Base-by-base conservation (phyloP, 176 grass and related monocot genomes). In the Triticum timopheevii region DNA sequence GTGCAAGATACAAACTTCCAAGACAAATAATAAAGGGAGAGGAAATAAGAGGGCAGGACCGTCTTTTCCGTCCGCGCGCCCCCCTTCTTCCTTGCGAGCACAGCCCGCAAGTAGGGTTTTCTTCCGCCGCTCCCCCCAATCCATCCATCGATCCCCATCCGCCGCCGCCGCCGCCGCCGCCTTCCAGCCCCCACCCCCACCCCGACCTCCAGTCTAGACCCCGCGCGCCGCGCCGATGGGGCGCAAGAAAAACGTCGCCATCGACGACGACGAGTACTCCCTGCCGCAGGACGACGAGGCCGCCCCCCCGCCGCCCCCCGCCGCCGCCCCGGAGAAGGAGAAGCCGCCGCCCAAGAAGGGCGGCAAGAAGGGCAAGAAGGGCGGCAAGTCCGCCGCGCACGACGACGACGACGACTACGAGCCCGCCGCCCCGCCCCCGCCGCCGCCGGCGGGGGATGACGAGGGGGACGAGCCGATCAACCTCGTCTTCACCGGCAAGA, bases 231-330 rank as follows among this genome's bases (percentile, higher is more conserved):
- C 70, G 30, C 23, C 77, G 12, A 98, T 98, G 97, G 97, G 94
- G 61, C 92, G 97, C 76, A 98, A 98, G 92, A 98, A 98, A 80
- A 96, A 86, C 85, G 85, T 98, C 47, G 47, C 79, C 81, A 96
- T 98, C 90, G 87, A 90, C 85, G 94, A 96, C 79, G 97, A 98
- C 61, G 94, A 98, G 88, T 98, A 98, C 92, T 94, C 87, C 42
- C 79, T 96, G 13, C 96, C 92, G 39, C 93, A 92, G 77, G 93
- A 87, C 8, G 89, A 74, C 42, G 83, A 87, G 42, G 28, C 85
- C 31, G 65, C n/a, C n/a, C n/a, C n/a, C n/a, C n/a, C 84, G 54
- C 65, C 77, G 61, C 73, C 86, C 47, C 79, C 36, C 3, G 4
- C 87, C 22, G 73, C 72, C 68, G 73, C 72, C 62, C 59, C 39